Base-by-base conservation (phyloP, 2,329 filamentous ascomycete species). In the Colletotrichum sp. region DNA sequence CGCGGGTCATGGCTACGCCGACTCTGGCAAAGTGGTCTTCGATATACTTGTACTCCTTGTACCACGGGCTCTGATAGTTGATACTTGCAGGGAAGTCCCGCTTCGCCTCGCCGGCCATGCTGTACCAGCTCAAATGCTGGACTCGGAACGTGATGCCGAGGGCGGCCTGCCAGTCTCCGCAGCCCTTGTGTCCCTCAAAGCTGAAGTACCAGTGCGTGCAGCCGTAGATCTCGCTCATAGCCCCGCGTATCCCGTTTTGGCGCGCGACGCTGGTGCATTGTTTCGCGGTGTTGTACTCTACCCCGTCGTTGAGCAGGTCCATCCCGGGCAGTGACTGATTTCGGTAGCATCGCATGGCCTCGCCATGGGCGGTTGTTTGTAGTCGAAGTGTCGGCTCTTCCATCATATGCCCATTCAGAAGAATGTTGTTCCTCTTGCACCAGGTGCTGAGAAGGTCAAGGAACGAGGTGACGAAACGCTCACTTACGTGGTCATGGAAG, bases 121-220 rank as follows among this genome's bases (percentile, higher is more conserved):
- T 82, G 18, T 81, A 69, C 82, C 82, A 83, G 15, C 80, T 77
- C 5, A 83, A 78, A 66, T 83, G 82, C 60, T 80, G 82, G 9
- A 82, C 81, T 26, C 81, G 78, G 21, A 82, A 81, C 16, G 81
- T 83, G 32, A 83, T 81, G 15, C 82, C 82, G 5, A 83, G 78
- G 0, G 81, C 82, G 10, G 82, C 82, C 69, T 83, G 82, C 82
- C 82, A 83, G 73, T 83, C 82, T 16, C 82, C 82, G 36, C 79
- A 80, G 5, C 80, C 81, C 78, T 83, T 83, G 64, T 83, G 82
- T 1, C 80, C 82, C 67, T 82, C 80, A 10, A 83, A 82, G 26
- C 80, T 80, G 43, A 83, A 83, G 28, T 77, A 77, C 81, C 81
- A 83, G 69, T 82, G 79, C 7, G 81, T 82, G 32, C 80, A 80